A percentile compares a stretch with the other conserved stretches of the same genome.
Evolutionary conservation across 179 eudicot species (phyloP).

Genomic region (Patellifolia procumbens): DNA sequence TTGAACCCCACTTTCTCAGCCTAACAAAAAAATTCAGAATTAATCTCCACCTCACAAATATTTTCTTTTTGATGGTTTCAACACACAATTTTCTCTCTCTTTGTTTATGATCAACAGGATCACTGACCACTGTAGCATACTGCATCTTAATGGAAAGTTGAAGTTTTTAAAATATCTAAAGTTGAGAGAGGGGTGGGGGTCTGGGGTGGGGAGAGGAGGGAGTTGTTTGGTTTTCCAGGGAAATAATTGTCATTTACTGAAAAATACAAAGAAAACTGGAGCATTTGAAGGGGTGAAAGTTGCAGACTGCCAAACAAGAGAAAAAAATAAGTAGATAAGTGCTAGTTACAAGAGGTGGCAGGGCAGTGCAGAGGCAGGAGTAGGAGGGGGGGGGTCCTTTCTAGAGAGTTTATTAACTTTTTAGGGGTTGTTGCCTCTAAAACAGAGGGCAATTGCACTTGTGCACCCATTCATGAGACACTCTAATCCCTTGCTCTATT

Average conservation of each 20-base stretch:
- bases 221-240: constrained; percentile 12
- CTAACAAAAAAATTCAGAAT: neutral
- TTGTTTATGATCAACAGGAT: neutral
- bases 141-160: constrained; percentile 18
- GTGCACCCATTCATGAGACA: constrained; percentile 34
- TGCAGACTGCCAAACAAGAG: constrained; percentile 30
- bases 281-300: constrained; percentile 18
- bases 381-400: constrained; percentile 3
- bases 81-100: neutral
- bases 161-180: neutral
- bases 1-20: constrained; percentile 8
- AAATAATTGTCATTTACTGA: constrained; percentile 7
- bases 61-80: constrained; percentile 11
- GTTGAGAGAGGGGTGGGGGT: neutral
- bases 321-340: constrained; percentile 4
- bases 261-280: constrained; percentile 24
- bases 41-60: constrained; percentile 16
- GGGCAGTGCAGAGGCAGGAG: constrained; percentile 14
- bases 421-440: constrained; percentile 29
- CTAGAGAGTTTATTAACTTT: neutral
- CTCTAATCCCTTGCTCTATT: constrained; percentile 26
- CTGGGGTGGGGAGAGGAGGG: constrained; percentile 1
- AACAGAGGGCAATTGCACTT: constrained; percentile 25
- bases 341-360: constrained; percentile 15
- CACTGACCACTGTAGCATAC: constrained; percentile 15